A percentile compares a stretch with the other conserved stretches of the same genome.
These are phyloP conservation scores for Albatrellus sp. DNA, from an alignment of 1,284 basidiomycete genomes.

Conservation along the genomic window DNA sequence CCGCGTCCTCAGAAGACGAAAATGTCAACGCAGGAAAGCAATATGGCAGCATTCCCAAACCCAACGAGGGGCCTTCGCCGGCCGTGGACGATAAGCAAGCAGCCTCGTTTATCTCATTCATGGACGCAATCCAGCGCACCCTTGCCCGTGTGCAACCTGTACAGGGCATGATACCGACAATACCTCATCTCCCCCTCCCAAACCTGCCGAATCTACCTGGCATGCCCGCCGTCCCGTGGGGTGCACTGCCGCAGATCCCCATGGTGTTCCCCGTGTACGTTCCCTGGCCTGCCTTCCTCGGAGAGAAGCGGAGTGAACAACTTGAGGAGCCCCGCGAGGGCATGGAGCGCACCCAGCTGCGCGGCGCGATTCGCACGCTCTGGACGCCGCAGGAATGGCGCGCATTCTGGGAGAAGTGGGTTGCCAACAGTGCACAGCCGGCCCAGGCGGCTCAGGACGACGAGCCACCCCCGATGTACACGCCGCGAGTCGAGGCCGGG, in stretches of 20 bases:
- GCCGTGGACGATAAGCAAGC: slow-evolving; percentile 51
- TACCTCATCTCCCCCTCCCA: slow-evolving; percentile 45
- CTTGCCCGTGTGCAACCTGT: slow-evolving; percentile 57
- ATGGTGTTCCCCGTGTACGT: slow-evolving; percentile 72
- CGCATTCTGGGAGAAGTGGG: slow-evolving; percentile 64
- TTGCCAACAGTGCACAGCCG: slow-evolving; percentile 35
- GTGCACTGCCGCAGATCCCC: slow-evolving; percentile 55
- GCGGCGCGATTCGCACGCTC: slow-evolving; percentile 25
- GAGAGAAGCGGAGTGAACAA: slow-evolving; percentile 27
- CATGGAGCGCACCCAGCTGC: slow-evolving; percentile 13
- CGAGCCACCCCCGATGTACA: slow-evolving; percentile 58
- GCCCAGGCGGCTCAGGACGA: slow-evolving; percentile 25
- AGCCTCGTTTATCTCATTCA: slow-evolving; percentile 57
- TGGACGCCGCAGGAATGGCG: slow-evolving; percentile 47
- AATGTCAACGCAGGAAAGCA: slow-evolving; percentile 8
- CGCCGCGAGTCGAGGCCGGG: slow-evolving; percentile 32
- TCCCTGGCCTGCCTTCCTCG: slow-evolving; percentile 53
- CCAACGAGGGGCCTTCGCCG: slow-evolving; percentile 7
- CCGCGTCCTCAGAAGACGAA: slow-evolving; percentile 14
- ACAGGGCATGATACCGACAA: slow-evolving; percentile 37
- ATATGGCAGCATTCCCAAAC: slow-evolving; percentile 3
- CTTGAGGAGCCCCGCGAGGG: slow-evolving; percentile 21
- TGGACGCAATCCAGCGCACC: slow-evolving; percentile 64
- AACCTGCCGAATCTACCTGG: slow-evolving; percentile 33
- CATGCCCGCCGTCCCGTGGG: slow-evolving; percentile 45